phyloP scores from a whole-genome alignment of 805 yeast genomes.

The Huiozyma naganishii region DNA sequence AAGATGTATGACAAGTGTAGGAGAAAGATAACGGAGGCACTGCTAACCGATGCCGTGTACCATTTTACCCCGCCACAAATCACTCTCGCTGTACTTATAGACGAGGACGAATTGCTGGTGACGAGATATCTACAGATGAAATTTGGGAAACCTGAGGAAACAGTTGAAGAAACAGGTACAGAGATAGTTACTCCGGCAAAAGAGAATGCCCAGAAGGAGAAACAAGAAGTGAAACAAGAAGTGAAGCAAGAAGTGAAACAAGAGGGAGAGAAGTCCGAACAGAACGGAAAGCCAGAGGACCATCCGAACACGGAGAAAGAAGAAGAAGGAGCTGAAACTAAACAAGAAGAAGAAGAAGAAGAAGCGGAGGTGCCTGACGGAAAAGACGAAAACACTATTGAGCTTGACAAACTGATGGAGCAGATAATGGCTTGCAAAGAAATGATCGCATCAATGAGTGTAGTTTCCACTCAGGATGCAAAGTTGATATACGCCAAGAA shows the following conservation, averaged over 20 bases:
- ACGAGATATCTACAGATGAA: constrained; percentile 58
- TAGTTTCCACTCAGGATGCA: constrained; percentile 51
- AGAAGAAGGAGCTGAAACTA: neutral
- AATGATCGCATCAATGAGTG: constrained; percentile 32
- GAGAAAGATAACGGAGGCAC: constrained; percentile 51
- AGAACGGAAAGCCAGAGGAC: constrained; percentile 29
- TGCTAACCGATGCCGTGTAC: constrained; percentile 67
- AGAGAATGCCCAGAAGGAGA: constrained; percentile 10
- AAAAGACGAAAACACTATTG: constrained; percentile 8
- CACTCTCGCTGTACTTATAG: constrained; percentile 75
- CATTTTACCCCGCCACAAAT: constrained; percentile 90
- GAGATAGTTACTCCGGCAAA: constrained; percentile 2
- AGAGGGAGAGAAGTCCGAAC: constrained; percentile 26
- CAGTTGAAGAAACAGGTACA: constrained; percentile 5
- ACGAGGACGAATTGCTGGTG: constrained; percentile 51
- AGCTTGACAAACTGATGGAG: constrained; percentile 36
- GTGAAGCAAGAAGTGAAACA: neutral
- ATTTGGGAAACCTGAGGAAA: constrained; percentile 30
- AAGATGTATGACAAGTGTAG: constrained; percentile 62
- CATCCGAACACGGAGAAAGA: neutral
- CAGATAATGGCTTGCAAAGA: constrained; percentile 40
- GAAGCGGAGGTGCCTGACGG: constrained; percentile 37
- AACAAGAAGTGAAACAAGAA: constrained; percentile 2
- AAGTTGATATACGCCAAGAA: constrained; percentile 52
- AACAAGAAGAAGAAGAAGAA: neutral